A percentile compares a stretch with the other conserved stretches of the same genome.
These are phyloP conservation scores for Colletotrichum sp. DNA, from an alignment of 2,329 filamentous ascomycete species.

Conservation along the genomic window DNA sequence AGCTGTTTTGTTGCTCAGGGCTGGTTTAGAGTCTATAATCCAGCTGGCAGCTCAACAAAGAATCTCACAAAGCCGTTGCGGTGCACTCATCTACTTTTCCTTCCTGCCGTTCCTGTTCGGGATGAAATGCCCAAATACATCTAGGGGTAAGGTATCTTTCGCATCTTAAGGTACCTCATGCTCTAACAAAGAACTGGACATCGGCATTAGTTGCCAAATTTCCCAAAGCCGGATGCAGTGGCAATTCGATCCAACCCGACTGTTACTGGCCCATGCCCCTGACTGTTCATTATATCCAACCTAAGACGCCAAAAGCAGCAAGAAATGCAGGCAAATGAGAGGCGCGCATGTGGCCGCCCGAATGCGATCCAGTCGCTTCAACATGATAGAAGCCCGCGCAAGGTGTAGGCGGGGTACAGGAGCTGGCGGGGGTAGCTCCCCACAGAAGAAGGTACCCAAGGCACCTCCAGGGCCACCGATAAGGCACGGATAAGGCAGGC, in stretches of 20 bases:
- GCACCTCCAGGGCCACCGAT: background rate
- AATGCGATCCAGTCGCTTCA: background rate
- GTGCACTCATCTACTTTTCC: background rate
- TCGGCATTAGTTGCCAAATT: background rate
- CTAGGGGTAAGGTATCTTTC: background rate
- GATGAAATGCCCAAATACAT: background rate
- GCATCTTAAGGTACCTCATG: background rate
- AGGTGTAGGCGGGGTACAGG: conserved; percentile 15
- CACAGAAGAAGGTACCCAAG: background rate
- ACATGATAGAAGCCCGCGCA: background rate
- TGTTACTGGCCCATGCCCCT: background rate
- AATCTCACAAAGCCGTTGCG: background rate
- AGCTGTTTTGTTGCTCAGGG: background rate
- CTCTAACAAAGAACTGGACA: background rate
- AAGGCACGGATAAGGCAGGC: background rate
- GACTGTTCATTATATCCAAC: background rate
- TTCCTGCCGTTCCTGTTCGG: background rate
- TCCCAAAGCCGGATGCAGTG: background rate
- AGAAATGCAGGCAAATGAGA: background rate
- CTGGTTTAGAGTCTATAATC: background rate
- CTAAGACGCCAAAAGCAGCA: background rate
- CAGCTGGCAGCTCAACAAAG: background rate
- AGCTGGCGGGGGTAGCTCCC: conserved; percentile 10
- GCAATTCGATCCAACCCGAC: background rate
- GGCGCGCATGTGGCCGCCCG: background rate